These are phyloP conservation scores for Planoprotostelium fungivorum DNA, from an alignment of 78 protist genomes.

Conservation along the genomic window DNA sequence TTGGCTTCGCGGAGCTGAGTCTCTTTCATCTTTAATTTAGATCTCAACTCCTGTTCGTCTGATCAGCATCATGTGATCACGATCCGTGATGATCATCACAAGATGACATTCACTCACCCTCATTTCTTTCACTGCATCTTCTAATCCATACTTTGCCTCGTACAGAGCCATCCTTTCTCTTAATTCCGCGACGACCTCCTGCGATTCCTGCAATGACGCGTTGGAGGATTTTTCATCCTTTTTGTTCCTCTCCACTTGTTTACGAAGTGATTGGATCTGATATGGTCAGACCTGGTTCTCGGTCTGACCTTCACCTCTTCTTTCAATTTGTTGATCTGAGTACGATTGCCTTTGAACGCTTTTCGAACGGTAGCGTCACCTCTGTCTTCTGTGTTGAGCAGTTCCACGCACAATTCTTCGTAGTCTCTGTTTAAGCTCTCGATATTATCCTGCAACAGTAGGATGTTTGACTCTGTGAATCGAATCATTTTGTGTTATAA, in stretches of 20 bases:
- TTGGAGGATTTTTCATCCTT: no score
- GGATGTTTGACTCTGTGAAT: not conserved
- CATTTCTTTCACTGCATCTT: not conserved
- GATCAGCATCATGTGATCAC: not conserved
- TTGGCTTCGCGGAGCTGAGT: not conserved
- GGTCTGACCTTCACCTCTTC: not conserved
- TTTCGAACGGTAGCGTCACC: not conserved
- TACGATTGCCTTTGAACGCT: not conserved
- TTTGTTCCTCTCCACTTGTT: not conserved
- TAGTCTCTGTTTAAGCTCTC: not conserved
- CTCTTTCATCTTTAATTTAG: not conserved
- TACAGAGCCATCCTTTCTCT: not conserved
- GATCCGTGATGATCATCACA: not conserved
- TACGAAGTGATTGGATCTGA: not conserved
- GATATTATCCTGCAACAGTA: not conserved
- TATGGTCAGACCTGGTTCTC: not conserved
- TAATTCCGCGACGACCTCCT: not conserved
- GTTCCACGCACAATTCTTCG: not conserved
- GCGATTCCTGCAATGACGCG: not conserved
- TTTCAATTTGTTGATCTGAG: not conserved
- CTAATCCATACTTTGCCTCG: not conserved
- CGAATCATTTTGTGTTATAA: not conserved
- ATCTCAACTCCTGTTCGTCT: not conserved
- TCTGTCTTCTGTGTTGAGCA: not conserved
- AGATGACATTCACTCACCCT: not conserved